These are phyloP conservation scores for Elsinoe ampelina DNA, from an alignment of 2,329 filamentous ascomycete species.

Conservation along the genomic window DNA sequence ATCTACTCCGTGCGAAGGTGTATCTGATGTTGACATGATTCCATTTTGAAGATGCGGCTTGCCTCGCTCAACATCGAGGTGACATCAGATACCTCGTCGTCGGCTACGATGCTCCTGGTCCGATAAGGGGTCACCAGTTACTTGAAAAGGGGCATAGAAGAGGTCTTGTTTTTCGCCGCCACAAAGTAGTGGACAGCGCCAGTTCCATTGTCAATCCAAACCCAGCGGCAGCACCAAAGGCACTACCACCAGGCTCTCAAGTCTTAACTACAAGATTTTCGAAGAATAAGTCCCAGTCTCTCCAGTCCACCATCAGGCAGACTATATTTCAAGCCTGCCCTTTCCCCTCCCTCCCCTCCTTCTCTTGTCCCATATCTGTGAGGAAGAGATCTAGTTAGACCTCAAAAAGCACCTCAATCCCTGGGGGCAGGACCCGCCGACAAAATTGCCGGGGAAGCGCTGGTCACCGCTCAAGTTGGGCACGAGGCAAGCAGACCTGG, in stretches of 20 bases:
- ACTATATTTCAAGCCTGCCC: background rate
- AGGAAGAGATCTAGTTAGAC: background rate
- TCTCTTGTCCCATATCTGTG: background rate
- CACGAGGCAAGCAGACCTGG: constrained; percentile 4
- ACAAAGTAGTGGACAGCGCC: background rate
- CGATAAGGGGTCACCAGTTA: too few species aligned
- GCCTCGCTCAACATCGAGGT: too few species aligned
- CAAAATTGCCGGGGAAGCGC: constrained; percentile 1
- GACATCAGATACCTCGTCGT: too few species aligned
- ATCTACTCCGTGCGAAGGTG: too few species aligned
- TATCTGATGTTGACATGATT: too few species aligned
- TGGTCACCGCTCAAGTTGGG: constrained; percentile 9
- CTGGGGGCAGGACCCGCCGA: constrained; percentile 5
- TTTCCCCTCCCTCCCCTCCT: background rate
- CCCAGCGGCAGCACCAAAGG: background rate
- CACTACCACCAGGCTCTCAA: background rate
- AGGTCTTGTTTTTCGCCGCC: background rate
- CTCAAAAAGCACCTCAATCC: constrained; percentile 8
- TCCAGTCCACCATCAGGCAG: background rate
- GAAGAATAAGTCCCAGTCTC: background rate
- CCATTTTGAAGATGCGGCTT: too few species aligned
- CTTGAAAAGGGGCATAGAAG: too few species aligned
- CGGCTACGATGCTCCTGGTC: too few species aligned
- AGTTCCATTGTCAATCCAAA: constrained; percentile 2
- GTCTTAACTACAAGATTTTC: background rate